These are phyloP conservation scores for Plasmopara muralis DNA, from an alignment of 352 stramenopile species.

Conservation along the genomic window DNA sequence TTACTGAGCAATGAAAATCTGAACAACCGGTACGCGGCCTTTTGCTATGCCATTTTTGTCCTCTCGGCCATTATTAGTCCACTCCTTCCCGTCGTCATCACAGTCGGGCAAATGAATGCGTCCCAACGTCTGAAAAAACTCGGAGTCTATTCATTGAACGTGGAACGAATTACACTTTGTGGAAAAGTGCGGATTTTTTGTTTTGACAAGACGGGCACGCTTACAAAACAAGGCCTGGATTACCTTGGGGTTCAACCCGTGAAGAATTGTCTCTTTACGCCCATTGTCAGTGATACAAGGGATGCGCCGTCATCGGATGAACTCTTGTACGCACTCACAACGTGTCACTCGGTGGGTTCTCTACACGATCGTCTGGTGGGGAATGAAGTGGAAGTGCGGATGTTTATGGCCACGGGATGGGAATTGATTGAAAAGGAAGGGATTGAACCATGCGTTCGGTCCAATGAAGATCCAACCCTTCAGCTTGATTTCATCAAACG, in stretches of 20 bases:
- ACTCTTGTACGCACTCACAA: constrained; percentile 64
- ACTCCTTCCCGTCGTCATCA: constrained; percentile 84
- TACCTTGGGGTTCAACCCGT: constrained; percentile 57
- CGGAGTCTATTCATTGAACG: constrained; percentile 80
- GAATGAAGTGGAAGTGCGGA: constrained; percentile 85
- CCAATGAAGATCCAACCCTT: constrained; percentile 26
- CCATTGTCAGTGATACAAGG: constrained; percentile 53
- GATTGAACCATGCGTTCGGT: constrained; percentile 36
- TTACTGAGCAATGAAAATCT: constrained; percentile 56
- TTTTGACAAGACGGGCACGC: constrained; percentile 91
- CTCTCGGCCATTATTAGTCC: constrained; percentile 72
- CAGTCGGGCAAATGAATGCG: constrained; percentile 82
- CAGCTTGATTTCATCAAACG: constrained; percentile 79
- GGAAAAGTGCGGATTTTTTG: constrained; percentile 50
- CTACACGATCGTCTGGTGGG: constrained; percentile 71
- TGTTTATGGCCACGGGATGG: constrained; percentile 76
- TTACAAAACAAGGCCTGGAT: constrained; percentile 88
- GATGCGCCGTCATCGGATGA: constrained; percentile 25
- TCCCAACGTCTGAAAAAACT: constrained; percentile 66
- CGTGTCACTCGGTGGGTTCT: constrained; percentile 79
- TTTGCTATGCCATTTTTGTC: constrained; percentile 77
- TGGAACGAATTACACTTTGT: constrained; percentile 54
- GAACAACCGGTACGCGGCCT: constrained; percentile 60
- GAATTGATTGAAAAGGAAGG: constrained; percentile 50
- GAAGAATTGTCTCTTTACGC: constrained; percentile 32